Percentiles rank a stretch among this genome's conserved stretches.
These are phyloP conservation scores for Schrenkiella parvula DNA, from an alignment of 345 rosid species.

Conservation along the genomic window DNA sequence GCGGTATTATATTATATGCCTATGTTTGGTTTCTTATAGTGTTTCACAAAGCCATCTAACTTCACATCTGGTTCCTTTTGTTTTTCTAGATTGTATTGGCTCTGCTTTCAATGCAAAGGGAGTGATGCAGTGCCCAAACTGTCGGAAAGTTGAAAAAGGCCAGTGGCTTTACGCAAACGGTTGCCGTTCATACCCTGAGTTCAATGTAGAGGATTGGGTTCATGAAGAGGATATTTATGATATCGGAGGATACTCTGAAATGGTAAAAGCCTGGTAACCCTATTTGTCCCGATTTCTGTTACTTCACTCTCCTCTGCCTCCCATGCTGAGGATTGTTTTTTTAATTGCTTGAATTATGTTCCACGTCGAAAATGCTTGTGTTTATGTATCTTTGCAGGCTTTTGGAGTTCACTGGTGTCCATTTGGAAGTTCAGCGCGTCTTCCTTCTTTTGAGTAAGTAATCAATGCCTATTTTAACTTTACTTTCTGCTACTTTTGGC, in stretches of 20 bases:
- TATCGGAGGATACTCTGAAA: conserved; percentile 65
- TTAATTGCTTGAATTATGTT: not conserved
- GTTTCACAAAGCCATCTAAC: not conserved
- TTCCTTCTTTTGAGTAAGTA: conserved; percentile 77
- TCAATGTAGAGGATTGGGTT: conserved; percentile 83
- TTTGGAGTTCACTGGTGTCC: conserved; percentile 98
- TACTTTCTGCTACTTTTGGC: not conserved
- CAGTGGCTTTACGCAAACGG: conserved; percentile 97
- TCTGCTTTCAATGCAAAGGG: conserved; percentile 98
- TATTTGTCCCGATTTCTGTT: not conserved
- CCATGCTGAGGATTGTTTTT: not conserved
- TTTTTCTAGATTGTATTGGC: conserved; percentile 82
- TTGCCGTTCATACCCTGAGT: conserved; percentile 66
- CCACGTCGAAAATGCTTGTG: not conserved
- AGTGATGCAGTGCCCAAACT: conserved; percentile 97
- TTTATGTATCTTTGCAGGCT: conserved; percentile 55
- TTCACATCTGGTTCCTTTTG: conserved; percentile 9
- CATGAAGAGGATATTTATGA: conserved; percentile 93
- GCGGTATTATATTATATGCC: not conserved
- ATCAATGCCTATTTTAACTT: too few relatives aligned
- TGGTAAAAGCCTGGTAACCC: conserved; percentile 43
- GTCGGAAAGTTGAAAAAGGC: conserved; percentile 96
- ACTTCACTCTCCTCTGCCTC: not conserved
- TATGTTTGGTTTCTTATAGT: not conserved
- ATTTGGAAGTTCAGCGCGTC: conserved; percentile 70